phyloP scores from a whole-genome alignment of 305 asterid genomes.

The Solanum hybrid region DNA sequence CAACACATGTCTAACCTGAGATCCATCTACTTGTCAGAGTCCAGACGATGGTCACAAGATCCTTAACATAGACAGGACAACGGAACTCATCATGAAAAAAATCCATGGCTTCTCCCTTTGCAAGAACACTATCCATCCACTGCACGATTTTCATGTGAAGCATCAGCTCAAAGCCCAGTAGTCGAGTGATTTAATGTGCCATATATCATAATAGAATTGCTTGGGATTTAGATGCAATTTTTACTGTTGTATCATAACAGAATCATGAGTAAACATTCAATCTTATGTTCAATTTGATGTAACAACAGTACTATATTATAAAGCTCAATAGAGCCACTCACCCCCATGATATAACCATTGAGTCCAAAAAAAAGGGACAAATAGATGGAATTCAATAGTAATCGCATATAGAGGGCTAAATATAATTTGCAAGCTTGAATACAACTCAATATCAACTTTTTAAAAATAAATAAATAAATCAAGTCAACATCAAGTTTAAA shows the following conservation, averaged over 20 bases:
- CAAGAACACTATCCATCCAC: conserved; percentile 87
- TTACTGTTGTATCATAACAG: neutral
- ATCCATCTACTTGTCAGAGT: conserved; percentile 49
- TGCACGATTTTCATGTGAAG: conserved; percentile 24
- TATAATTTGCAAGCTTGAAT: neutral
- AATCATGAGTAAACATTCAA: neutral
- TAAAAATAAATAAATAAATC: neutral
- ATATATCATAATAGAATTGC: neutral
- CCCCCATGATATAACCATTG: neutral
- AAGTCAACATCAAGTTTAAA: neutral
- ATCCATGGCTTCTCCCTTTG: conserved; percentile 52
- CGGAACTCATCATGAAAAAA: conserved; percentile 88
- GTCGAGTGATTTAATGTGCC: neutral
- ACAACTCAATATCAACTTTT: neutral
- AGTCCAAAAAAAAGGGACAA: neutral
- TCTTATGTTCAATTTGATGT: neutral
- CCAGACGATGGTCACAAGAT: conserved; percentile 48
- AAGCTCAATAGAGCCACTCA: neutral
- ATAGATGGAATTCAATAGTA: neutral
- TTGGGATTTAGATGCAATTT: neutral
- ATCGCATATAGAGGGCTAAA: neutral
- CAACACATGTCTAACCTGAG: conserved; percentile 51
- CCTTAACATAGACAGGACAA: conserved; percentile 86
- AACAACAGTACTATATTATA: neutral
- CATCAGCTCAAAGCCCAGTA: conserved; percentile 2